Evolutionary conservation across 768 basidiomycete species (phyloP).

Genomic region (Chalciporus sphaerocephalus): DNA sequence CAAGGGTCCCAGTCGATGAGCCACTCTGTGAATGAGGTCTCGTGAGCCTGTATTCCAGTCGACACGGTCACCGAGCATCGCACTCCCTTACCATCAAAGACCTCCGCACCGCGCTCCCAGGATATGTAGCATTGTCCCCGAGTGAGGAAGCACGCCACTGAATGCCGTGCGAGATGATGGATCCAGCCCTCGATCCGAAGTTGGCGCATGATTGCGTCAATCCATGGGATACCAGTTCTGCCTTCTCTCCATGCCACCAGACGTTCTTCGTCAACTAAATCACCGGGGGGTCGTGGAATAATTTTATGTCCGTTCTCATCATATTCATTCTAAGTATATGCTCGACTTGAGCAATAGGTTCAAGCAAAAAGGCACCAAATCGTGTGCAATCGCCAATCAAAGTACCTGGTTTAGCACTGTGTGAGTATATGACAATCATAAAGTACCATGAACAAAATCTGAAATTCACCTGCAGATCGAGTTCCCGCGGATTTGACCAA

Average conservation of each 20-base stretch:
- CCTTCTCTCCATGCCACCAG: slow-evolving; percentile 4
- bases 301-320: slow-evolving; percentile 5
- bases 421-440: slow-evolving; percentile 4
- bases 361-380: slow-evolving; percentile 2
- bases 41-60: slow-evolving; percentile 5
- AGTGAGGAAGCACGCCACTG: slow-evolving; percentile 26
- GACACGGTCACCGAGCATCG: slow-evolving; percentile 19
- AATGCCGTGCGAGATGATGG: slow-evolving; percentile 24
- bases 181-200: slow-evolving; percentile 13
- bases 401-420: slow-evolving; percentile 3
- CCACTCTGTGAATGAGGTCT: slow-evolving; percentile 6
- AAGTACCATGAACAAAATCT: background rate
- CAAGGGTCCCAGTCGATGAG: slow-evolving; percentile 16
- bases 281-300: slow-evolving; percentile 16
- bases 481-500: slow-evolving; percentile 22
- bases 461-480: slow-evolving; percentile 10
- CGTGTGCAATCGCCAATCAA: slow-evolving; percentile 7
- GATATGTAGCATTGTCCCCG: slow-evolving; percentile 26
- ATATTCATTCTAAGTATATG: background rate
- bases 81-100: slow-evolving; percentile 13
- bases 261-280: slow-evolving; percentile 12
- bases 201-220: slow-evolving; percentile 21
- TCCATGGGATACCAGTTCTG: slow-evolving; percentile 13
- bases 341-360: background rate
- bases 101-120: slow-evolving; percentile 21